Base-by-base conservation (phyloP, 2,329 filamentous ascomycete genomes). In the Penicillium sp. region DNA sequence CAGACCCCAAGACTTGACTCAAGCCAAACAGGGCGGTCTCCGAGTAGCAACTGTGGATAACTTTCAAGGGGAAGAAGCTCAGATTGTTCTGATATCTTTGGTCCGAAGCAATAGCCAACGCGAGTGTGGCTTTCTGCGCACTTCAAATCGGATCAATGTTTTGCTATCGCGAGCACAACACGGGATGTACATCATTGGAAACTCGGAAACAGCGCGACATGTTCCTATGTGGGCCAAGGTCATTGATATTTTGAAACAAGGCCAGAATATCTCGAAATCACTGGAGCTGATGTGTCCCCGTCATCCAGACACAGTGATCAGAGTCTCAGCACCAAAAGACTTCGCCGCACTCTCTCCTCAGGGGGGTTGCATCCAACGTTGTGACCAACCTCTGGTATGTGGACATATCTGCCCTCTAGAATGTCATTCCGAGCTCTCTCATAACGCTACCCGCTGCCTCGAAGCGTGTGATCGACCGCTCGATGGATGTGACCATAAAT, bases 11-110 rank as follows among this genome's bases (percentile, higher is more conserved):
- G 60, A 42, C 0, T n/a, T 4, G 34, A 36, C 13, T 6, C 13
- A 48, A 53, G 2, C 13, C 18, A 9, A 18, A 60, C 21, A 81
- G 79, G 63, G 75, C 72, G 4, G 74, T 1, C 67, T 88, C 3
- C 73, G 83, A 4, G 69, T 87, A 0, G 85, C 87, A 0, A 90
- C 86, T 0, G 81, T 90, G 0, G 87, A 90, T 67, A 92, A 91
- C 58, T 92, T 90, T 51, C 88, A 92, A 61, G 89, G 88, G 0
- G 88, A 92, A 64, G 88, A 92, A 63, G 85, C 84, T 1, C 86
- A 89, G 48, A 75, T 92, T 8, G 77, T 92, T 0, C 75, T 92
- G 3, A 75, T 92, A 0, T 89, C 86, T 0, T 74, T 92, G 0
- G 87, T 90, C 0, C 81, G 89, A 39, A 89, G 87, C 71, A 92